phyloP scores from a whole-genome alignment of 1,139 yeast genomes.

The Sugiyamaella novakii region DNA sequence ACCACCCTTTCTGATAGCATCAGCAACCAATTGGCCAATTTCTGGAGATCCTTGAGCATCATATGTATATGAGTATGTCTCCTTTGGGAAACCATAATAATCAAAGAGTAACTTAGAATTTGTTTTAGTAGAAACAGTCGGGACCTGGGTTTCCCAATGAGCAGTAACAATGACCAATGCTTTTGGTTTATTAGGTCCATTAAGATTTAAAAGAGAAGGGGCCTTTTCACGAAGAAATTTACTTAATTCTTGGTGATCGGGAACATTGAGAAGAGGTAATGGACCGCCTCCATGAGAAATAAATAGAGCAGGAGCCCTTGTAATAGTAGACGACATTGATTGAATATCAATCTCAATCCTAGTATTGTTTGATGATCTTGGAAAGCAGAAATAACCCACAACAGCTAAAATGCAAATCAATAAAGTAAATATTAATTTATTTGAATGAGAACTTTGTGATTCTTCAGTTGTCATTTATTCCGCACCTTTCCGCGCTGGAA shows the following conservation, averaged over 20 bases:
- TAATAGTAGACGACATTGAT: background rate
- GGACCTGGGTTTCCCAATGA: slow-evolving; percentile 24
- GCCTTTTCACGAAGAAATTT: slow-evolving; percentile 17
- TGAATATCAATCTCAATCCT: too few relatives aligned
- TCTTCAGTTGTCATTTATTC: slow-evolving; percentile 1
- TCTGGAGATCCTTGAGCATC: slow-evolving; percentile 19
- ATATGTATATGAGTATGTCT: slow-evolving; percentile 21
- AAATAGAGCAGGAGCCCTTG: slow-evolving; percentile 21
- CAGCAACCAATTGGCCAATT: slow-evolving; percentile 16
- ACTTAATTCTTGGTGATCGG: slow-evolving; percentile 18
- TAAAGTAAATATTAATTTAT: background rate
- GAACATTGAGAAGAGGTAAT: slow-evolving; percentile 20
- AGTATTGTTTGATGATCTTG: background rate
- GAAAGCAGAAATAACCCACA: background rate
- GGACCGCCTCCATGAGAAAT: slow-evolving; percentile 25
- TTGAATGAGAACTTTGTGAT: background rate
- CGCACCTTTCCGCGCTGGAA: too few relatives aligned
- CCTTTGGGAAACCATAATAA: slow-evolving; percentile 22
- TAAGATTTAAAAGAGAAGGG: slow-evolving; percentile 12
- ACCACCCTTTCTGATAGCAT: slow-evolving; percentile 18
- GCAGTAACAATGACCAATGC: slow-evolving; percentile 22
- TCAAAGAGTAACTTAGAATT: slow-evolving; percentile 19
- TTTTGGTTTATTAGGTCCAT: slow-evolving; percentile 18
- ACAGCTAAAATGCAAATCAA: background rate
- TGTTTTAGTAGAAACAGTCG: slow-evolving; percentile 19